phyloP scores from a whole-genome alignment of 192 early-diverging fungal genomes.

The Gigaspora rosea region DNA sequence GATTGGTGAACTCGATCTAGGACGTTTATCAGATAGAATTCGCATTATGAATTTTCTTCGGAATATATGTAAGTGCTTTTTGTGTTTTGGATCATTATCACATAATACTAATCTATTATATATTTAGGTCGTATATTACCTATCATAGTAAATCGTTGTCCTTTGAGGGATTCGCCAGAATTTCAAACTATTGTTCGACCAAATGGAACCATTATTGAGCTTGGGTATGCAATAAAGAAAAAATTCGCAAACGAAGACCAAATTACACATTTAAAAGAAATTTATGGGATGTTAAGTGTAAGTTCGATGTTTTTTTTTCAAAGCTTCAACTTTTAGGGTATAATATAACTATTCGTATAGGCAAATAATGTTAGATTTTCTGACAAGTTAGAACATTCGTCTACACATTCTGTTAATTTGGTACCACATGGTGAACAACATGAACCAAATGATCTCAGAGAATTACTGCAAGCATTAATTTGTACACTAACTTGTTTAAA shows the following conservation, averaged over 20 bases:
- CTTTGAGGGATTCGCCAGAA: constrained; percentile 9
- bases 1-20: constrained; percentile 8
- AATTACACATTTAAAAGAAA: constrained; percentile 5
- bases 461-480: constrained; percentile 13
- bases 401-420: constrained; percentile 4
- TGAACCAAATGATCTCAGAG: neutral
- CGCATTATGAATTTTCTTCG: constrained; percentile 16
- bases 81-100: neutral
- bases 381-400: neutral
- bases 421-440: neutral
- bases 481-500: neutral
- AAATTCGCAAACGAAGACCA: neutral
- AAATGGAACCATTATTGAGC: constrained; percentile 28
- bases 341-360: constrained; percentile 20
- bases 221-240: constrained; percentile 26
- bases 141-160: constrained; percentile 18
- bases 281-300: neutral
- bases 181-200: neutral
- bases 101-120: constrained; percentile 3
- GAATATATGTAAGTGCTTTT: constrained; percentile 23
- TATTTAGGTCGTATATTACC: constrained; percentile 32
- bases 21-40: constrained; percentile 21
- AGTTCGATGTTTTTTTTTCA: neutral
- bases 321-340: neutral
- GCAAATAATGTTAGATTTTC: constrained; percentile 7